These are phyloP conservation scores for Clavispora phyllophila DNA, from an alignment of 805 yeast species.

Conservation along the genomic window DNA sequence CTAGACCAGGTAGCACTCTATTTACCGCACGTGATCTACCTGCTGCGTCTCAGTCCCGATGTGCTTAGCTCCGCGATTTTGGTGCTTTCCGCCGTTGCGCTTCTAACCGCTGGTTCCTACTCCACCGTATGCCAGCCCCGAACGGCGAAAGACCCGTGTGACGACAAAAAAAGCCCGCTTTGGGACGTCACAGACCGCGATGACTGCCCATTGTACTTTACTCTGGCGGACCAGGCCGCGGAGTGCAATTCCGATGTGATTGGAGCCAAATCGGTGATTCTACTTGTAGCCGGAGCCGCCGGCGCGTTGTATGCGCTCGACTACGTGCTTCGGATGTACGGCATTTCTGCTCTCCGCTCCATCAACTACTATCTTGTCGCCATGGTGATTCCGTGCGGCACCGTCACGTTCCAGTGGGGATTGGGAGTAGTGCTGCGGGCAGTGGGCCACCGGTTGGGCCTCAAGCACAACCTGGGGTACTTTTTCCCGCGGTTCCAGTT, in stretches of 20 bases:
- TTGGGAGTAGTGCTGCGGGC: conserved; percentile 23
- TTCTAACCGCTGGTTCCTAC: conserved; percentile 16
- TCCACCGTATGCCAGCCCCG: conserved; percentile 21
- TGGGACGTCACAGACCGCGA: conserved; percentile 9
- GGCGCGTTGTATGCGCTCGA: conserved; percentile 33
- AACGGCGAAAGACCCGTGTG: conserved; percentile 19
- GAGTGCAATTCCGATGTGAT: conserved; percentile 4
- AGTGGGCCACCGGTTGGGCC: conserved; percentile 19
- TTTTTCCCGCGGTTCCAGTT: conserved; percentile 36
- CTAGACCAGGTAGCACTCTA: conserved; percentile 2
- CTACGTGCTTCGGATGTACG: conserved; percentile 28
- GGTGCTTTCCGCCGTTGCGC: conserved; percentile 22
- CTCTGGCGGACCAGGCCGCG: conserved; percentile 6
- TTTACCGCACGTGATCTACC: conserved; percentile 2
- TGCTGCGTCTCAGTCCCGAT: background rate
- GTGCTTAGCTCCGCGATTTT: background rate
- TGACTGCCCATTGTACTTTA: conserved; percentile 9
- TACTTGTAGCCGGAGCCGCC: conserved; percentile 44
- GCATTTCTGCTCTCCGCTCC: conserved; percentile 23
- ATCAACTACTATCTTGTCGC: conserved; percentile 33
- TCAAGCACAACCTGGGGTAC: conserved; percentile 16
- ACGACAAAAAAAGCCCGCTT: background rate
- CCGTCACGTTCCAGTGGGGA: conserved; percentile 22
- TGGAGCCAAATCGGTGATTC: conserved; percentile 24
- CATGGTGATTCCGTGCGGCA: conserved; percentile 28